Conservation (phyloP, 805 yeast species). For the Lipomyces mesembrius region DNA sequence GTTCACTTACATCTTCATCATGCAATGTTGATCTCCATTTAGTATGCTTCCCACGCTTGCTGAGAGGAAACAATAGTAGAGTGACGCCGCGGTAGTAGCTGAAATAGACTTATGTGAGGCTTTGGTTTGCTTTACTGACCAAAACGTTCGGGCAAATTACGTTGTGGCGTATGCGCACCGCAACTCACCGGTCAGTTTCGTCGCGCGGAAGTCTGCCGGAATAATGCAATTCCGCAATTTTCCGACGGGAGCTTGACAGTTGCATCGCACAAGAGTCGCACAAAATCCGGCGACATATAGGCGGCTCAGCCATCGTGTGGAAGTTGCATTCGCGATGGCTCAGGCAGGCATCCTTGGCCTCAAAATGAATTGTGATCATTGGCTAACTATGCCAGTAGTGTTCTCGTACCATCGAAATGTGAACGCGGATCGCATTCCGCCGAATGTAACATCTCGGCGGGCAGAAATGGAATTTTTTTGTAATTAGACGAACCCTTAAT, state of each 20-base stretch:
- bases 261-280: not conserved
- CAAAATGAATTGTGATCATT: no score
- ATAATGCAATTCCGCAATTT: not conserved
- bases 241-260: not conserved
- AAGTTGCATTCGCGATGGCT: no score
- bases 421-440: no score
- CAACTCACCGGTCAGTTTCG: not conserved
- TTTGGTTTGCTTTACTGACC: not conserved
- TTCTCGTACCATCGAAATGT: no score
- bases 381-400: no score
- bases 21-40: conserved; percentile 1
- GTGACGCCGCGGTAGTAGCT: no score
- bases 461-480: no score
- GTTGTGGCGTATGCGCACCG: not conserved
- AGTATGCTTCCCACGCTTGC: not conserved
- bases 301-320: not conserved
- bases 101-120: no score
- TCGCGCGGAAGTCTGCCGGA: not conserved
- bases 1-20: conserved; percentile 6
- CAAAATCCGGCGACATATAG: not conserved
- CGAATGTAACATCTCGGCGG: no score
- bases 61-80: not conserved
- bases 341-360: no score
- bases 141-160: not conserved
- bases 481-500: no score